Evolutionary conservation across 306 rosid genomes (phyloP), one percentile per base, ranked within the genome.

Genomic region (Aeschynomene evenia): DNA sequence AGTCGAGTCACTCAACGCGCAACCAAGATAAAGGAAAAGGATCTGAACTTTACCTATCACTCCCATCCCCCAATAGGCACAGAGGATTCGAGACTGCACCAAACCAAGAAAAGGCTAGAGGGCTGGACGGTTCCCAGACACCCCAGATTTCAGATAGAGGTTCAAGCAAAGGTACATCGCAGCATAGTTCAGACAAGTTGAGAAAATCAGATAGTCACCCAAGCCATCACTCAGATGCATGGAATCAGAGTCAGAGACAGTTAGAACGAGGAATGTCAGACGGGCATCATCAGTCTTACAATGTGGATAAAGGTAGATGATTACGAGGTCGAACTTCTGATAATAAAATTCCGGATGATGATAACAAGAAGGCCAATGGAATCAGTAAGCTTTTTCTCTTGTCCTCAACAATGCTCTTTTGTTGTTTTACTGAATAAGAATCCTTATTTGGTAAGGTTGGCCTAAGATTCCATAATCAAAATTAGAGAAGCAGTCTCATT

Each of bases 211-310:
- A 77, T 20, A 78, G 88, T 75, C 89, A 81, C 2, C 74, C 84
- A 45, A 55, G 70, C 24, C 73, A 55, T 43, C 77, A 84, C 54
- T 40, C 85, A 20, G 83, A 80, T 18, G 80, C 68, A 83, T 82
- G 77, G 80, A 73, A 77, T 70, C 88, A 77, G 45, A 65, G 33
- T 34, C 77, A 68, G 6, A 71, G 51, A 20, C 72, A 28, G 65
- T 67, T 78, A 72, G 96, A 82, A 66, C 86, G 88, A 85, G 96
- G 89, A 77, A 81, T 56, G 43, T 83, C 90, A 45, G 92, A 93
- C 8, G 79, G 80, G 45, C 82, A 75, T 68, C 81, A 73, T 36
- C 50, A 70, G 68, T 65, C 80, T 51, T 24, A 42, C 61, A 59
- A 76, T 36, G 77, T 65, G 57, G 91, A 87, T 29, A 75, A 84